These are phyloP conservation scores for Rhizopogon vinicolor DNA, from an alignment of 768 basidiomycete genomes.

Conservation along the genomic window DNA sequence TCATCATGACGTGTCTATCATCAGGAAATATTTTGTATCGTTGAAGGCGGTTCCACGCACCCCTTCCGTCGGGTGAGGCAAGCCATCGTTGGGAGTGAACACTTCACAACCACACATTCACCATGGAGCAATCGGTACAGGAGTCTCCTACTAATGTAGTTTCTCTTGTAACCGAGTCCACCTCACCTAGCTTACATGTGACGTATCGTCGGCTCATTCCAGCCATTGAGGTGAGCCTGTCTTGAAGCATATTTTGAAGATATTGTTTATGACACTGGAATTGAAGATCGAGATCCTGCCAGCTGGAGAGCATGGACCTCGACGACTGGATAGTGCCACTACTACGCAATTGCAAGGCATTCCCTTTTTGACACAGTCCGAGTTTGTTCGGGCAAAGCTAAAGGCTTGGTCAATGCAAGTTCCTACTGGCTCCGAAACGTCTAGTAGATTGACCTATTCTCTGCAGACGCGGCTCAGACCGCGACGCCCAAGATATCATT, in stretches of 20 bases:
- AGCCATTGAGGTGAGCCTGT: conserved; percentile 57
- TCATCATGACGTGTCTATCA: conserved; percentile 6
- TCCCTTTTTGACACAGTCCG: conserved; percentile 81
- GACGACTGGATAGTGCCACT: conserved; percentile 62
- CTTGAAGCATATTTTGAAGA: not conserved
- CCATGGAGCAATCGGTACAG: conserved; percentile 84
- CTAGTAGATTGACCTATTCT: conserved; percentile 6
- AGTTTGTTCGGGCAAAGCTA: conserved; percentile 82
- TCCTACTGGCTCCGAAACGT: conserved; percentile 5
- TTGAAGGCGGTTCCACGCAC: conserved; percentile 68
- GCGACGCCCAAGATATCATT: conserved; percentile 74
- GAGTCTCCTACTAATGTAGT: not conserved
- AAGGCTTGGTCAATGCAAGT: conserved; percentile 79
- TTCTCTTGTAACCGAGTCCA: conserved; percentile 8
- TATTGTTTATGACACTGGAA: not conserved
- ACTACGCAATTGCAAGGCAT: conserved; percentile 65
- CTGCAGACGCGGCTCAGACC: conserved; percentile 59
- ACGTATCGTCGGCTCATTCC: conserved; percentile 76
- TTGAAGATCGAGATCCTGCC: conserved; percentile 76
- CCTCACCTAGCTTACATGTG: conserved; percentile 55
- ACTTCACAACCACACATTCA: conserved; percentile 64
- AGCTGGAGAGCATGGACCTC: conserved; percentile 78
- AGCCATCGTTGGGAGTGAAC: conserved; percentile 58
- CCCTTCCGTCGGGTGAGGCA: conserved; percentile 81
- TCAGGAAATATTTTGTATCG: conserved; percentile 84